Conservation (phyloP, 345 rosid genomes). For the Luvunga scandens region DNA sequence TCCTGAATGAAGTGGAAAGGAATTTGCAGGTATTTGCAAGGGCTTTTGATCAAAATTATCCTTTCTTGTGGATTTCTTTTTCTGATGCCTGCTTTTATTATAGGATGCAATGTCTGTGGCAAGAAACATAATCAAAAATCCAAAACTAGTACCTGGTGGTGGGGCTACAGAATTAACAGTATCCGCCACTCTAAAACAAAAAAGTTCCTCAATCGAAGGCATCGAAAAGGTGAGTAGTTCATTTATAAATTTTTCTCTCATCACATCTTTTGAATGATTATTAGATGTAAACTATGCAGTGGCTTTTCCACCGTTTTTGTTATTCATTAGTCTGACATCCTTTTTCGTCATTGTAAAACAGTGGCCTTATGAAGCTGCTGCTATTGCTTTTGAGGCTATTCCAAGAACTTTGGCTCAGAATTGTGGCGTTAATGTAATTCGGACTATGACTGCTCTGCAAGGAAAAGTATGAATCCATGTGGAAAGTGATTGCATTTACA, state of each 20-base stretch:
- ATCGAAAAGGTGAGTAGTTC: slow-evolving; percentile 64
- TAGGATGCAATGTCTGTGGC: slow-evolving; percentile 99
- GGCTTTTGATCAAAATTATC: slow-evolving; percentile 7
- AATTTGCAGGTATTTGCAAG: slow-evolving; percentile 70
- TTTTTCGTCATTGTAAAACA: slow-evolving; percentile 29
- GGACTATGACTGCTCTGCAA: slow-evolving; percentile 84
- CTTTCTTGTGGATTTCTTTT: not conserved
- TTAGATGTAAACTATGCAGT: not conserved
- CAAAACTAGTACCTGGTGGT: slow-evolving; percentile 92
- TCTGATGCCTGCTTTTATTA: slow-evolving; percentile 15
- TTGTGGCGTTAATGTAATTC: slow-evolving; percentile 79
- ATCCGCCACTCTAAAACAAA: slow-evolving; percentile 88
- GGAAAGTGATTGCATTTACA: not conserved
- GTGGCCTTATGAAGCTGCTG: slow-evolving; percentile 99
- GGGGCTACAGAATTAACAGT: slow-evolving; percentile 94
- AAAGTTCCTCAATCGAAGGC: slow-evolving; percentile 89
- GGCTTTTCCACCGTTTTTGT: not conserved
- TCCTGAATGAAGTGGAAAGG: slow-evolving; percentile 92
- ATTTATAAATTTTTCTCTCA: too few species aligned
- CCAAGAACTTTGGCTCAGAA: slow-evolving; percentile 88
- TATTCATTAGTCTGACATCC: not conserved
- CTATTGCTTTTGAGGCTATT: slow-evolving; percentile 93
- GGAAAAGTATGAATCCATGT: slow-evolving; percentile 58
- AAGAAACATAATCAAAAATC: slow-evolving; percentile 93
- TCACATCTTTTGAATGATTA: not conserved